Percentiles rank a stretch among this genome's conserved stretches.
phyloP scores from a whole-genome alignment of 2,329 filamentous ascomycete species.

The Dryadomyces quercus-mongolicae region DNA sequence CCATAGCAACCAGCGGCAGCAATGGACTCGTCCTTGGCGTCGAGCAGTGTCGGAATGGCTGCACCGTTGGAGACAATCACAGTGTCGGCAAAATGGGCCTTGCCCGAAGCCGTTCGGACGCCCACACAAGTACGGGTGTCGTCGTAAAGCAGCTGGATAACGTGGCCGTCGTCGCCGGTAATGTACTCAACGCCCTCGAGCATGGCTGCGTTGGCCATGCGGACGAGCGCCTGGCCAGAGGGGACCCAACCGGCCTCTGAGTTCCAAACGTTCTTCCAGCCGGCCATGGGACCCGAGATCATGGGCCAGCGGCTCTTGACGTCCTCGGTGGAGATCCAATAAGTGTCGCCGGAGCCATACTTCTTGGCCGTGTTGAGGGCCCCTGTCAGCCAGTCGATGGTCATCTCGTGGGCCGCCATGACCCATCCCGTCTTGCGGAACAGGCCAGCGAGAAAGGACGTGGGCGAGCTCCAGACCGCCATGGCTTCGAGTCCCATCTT shows the following conservation, averaged over 20 bases:
- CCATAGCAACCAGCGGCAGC: constrained; percentile 52
- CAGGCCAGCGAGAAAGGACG: constrained; percentile 9
- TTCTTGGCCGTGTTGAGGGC: constrained; percentile 15
- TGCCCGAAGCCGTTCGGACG: constrained; percentile 32
- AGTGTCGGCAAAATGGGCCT: constrained; percentile 32
- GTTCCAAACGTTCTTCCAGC: constrained; percentile 18
- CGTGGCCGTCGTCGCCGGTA: constrained; percentile 13
- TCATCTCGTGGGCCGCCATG: constrained; percentile 15
- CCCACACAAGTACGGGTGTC: constrained; percentile 28
- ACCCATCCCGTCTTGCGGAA: constrained; percentile 22
- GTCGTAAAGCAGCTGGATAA: constrained; percentile 15
- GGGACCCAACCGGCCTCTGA: constrained; percentile 18
- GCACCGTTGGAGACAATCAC: constrained; percentile 44
- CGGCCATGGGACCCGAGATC: constrained; percentile 14
- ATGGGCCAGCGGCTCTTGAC: constrained; percentile 18
- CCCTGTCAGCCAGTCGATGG: constrained; percentile 18
- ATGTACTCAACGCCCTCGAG: constrained; percentile 17
- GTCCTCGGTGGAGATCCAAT: constrained; percentile 16
- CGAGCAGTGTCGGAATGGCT: constrained; percentile 42
- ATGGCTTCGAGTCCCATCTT: constrained; percentile 53
- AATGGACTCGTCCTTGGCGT: constrained; percentile 45
- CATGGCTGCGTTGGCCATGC: constrained; percentile 19
- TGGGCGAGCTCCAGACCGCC: constrained; percentile 34
- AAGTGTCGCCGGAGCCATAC: constrained; percentile 13
- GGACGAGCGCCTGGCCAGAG: constrained; percentile 16